Base-by-base conservation (phyloP, 2,329 filamentous ascomycete genomes). In the Trichoderma gracile region DNA sequence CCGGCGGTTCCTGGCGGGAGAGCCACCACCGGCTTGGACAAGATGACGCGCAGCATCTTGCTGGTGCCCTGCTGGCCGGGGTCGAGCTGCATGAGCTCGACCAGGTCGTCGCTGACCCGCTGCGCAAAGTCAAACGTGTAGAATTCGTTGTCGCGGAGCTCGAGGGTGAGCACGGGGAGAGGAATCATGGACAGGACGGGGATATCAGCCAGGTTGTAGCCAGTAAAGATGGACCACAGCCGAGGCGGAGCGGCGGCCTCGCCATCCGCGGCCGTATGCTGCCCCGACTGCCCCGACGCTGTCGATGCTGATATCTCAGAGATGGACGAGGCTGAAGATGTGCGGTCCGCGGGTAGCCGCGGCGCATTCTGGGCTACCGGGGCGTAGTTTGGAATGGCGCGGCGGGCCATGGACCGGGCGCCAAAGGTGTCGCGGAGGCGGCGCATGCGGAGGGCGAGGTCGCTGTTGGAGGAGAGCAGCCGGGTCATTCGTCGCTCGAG, bases 401-500 rank as follows among this genome's bases (percentile, higher is more conserved):
- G 25, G 49, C 67, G 40, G 19, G 52, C 62, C 53, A 58, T 62
- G 45, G 62, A 59, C 57, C 67, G 68, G 45, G 66, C 68, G 46
- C 65, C 69, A 55, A 67, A 71, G 60, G 65, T 66, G 64, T 69
- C 70, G 55, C 68, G 67, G 21, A 73, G 56, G 57, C 67, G 69
- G 45, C 73, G 73, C 69, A 78, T 71, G 30, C 76, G 71, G 7
- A 66, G 60, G n/a, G 76, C 67, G 23, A 78, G 71, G 43, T 69
- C 66, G 40, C 72, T 66, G 67, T 77, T 77, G 67, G 75, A 76
- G 19, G 74, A 74, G 54, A 78, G 70, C 3, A 78, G 66, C 53
- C 76, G 69, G 1, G 68, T 68, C 53, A 76, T 74, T 30, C 76
- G 74, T 40, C 74, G 73, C 19, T 73, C 71, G 15, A 78, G 73